Evolutionary conservation across 2,329 filamentous ascomycete genomes (phyloP), one percentile per base, ranked within the genome.

Genomic region (Aphanocladium album): DNA sequence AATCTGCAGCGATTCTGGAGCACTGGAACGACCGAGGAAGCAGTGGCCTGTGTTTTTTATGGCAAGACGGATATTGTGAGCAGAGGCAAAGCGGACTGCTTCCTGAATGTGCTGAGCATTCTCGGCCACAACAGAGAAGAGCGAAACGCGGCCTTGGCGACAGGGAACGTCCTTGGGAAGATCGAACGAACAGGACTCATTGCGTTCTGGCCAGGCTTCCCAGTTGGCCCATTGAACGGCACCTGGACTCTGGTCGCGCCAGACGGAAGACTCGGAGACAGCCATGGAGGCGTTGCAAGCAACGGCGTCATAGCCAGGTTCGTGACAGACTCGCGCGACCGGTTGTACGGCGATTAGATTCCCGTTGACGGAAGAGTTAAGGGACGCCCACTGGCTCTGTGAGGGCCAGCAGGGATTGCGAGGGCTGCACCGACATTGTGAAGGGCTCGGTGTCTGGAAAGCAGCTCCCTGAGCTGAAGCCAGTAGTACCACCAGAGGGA

Each of bases 341-440:
- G 83, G 83, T 4, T 78, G 69, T 0, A 79, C 82, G 7, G 76
- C 74, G 56, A 85, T 72, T 30, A 86, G 72, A 19, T 71, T 73
- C 1, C 80, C 82, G 39, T 73, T 71, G 1, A 85, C 70, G 2
- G 81, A 78, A 19, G 70, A 60, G 64, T 86, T 84, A 57, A 86
- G 76, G 1, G 67, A 60, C 11, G 71, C 63, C 83, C 83, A 86
- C 5, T 70, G 67, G 6, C 66, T 46, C 2, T 62, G 27, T 0
- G 71, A 70, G 0, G 83, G 83, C 82, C 83, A 87, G 65, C 74
- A 77, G 1, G 64, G 25, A 57, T 85, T 79, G 25, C 76, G 77
- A 1, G 83, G 82, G 43, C 79, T 75, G 67, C 75, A 78, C 23
- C 75, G 75, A 66, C 79, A 82, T 25, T 62, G 41, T 2, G n/a